Evolutionary conservation across 345 rosid species (phyloP).

Genomic region (Hibiscus trionum): DNA sequence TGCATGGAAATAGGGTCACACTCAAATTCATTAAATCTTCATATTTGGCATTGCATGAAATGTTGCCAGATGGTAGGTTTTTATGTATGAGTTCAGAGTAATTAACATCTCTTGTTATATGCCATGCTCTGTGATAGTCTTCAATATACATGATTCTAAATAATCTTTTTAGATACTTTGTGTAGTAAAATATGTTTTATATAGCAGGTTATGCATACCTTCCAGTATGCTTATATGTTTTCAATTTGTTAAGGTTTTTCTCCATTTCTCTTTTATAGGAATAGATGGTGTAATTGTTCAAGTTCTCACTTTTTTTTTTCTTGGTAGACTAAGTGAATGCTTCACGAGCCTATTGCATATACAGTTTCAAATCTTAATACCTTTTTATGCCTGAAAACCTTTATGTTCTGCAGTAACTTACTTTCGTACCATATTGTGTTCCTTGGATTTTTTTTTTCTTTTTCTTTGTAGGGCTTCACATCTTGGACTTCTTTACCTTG

Average conservation of each 20-base stretch:
- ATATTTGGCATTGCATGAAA: background rate
- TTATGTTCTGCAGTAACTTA: conserved; percentile 2
- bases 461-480: conserved; percentile 71
- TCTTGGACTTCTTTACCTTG: conserved; percentile 85
- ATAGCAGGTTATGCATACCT: background rate
- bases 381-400: background rate
- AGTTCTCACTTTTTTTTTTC: background rate
- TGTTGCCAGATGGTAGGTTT: background rate
- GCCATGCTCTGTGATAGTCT: conserved; percentile 12
- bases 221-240: background rate
- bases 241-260: background rate
- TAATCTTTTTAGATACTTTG: background rate
- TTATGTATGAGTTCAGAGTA: background rate
- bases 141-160: conserved; percentile 11
- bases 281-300: background rate
- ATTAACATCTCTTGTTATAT: conserved; percentile 1
- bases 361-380: background rate
- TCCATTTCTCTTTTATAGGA: background rate
- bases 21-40: background rate
- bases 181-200: background rate
- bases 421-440: background rate
- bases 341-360: background rate
- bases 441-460: conserved; percentile 4
- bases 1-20: conserved; percentile 1
- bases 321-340: background rate